Evolutionary conservation across 176 grass and related monocot species (phyloP).

Genomic region (Oryza officinalis): DNA sequence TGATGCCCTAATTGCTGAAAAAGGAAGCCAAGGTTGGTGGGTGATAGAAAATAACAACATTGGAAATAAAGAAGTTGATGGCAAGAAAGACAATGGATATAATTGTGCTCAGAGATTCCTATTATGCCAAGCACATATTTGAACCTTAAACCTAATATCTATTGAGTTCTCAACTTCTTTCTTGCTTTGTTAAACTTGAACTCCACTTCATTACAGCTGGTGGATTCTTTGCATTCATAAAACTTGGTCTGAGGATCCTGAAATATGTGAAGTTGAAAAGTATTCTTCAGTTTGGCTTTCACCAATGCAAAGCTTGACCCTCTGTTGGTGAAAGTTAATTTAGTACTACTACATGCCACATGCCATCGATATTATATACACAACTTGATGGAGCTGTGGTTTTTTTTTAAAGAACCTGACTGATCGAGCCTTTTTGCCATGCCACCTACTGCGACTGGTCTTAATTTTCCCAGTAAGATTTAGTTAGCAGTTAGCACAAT

Average conservation of each 20-base stretch:
- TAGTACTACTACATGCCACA: not conserved
- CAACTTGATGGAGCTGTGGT: not conserved
- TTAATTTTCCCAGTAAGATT: not conserved
- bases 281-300: not conserved
- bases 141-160: not conserved
- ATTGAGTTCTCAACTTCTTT: not conserved
- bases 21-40: slow-evolving; percentile 30
- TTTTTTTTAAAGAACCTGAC: not conserved
- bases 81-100: not conserved
- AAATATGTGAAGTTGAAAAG: not conserved
- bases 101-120: not conserved
- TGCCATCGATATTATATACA: not conserved
- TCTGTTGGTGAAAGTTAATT: not conserved
- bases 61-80: not conserved
- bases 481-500: not conserved
- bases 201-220: not conserved
- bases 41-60: not conserved
- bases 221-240: not conserved
- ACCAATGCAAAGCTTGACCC: not conserved
- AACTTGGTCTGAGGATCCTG: not conserved
- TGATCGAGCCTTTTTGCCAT: not conserved
- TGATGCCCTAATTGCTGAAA: not conserved
- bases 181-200: not conserved
- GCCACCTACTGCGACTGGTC: not conserved
- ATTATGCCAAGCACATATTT: not conserved